Base-by-base conservation (phyloP, 371 early-diverging fungal species). In the Mucor piriformis region DNA sequence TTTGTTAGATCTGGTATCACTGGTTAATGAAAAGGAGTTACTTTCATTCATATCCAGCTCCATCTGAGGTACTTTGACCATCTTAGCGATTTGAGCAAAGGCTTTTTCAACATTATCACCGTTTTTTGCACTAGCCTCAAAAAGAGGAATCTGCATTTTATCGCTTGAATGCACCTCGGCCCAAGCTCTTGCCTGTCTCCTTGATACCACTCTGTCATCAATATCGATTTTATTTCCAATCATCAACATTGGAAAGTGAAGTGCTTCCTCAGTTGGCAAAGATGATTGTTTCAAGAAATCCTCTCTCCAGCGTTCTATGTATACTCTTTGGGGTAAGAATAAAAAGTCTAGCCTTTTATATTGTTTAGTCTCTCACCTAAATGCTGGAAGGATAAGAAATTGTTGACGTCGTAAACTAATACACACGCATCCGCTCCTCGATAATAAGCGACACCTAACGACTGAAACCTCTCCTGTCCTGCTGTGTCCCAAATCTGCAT, bases 361-460 rank as follows among this genome's bases (percentile, higher is more conserved):
- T 15, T 32, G 8, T 15, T 34, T 32, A 11, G 12, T 20, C 3
- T 23, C 27, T 56, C 40, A 73, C 95, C 95, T 67, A 98, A 81
- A 57, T 91, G 90, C 63, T 96, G 95, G 72, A 99, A 99, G 50
- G 92, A 88, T 64, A 92, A 89, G 43, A 82, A 85, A 68, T 95
- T 94, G 63, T 91, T 96, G 49, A 98, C 94, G 64, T 99, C 99
- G 67, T 91, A 98, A 33, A 95, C 93, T 18, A 99, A 82, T 34
- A 97, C 91, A 69, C 98, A 97, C 73, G 97, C 97, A 79, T 99
- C 98, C 24, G 99, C 97, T 35, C 97, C 98, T 56, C 97, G 88
- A 73, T 97, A 99, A 69, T 95, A 98, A 12, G 92, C 92, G 35
- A 95, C 96, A 37, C 98, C 98, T 38, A 99, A 86, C 18, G 92